Evolutionary conservation across 805 yeast genomes (phyloP), one percentile per base, ranked within the genome.

Genomic region (Sugiyamaella americana): DNA sequence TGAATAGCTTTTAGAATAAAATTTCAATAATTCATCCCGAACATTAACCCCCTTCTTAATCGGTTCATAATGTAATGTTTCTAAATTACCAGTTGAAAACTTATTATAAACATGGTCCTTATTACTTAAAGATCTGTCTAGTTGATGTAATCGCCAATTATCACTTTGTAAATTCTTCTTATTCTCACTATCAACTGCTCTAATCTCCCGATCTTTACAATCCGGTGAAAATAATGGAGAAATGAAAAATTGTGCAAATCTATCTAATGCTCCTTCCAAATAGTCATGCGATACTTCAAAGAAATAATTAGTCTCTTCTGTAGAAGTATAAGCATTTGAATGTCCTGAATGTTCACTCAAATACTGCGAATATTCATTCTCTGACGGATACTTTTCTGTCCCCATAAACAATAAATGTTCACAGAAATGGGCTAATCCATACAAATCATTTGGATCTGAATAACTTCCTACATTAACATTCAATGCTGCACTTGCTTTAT

Each of bases 111-210:
- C 97, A 65, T 93, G 98, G 0, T 67, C 58, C 1, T 79, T 77
- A 62, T 84, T 87, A 16, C 93, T 73, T 32, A 82, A 69, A 43
- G 82, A 74, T 66, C 86, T 84, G 46, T 85, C 89, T 44, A 91
- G 71, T 67, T 91, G 98, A 58, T 82, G 82, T 41, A 87, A 67
- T 58, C 98, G 78, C 97, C 98, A 88, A 39, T 68, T 61, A 64
- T 91, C 98, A 61, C 75, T 84, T 64, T 91, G 98, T 44, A 93
- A 70, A 62, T 91, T 91, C 68, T 93, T 91, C 63, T 88, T 91
- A 69, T 91, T 87, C 67, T 91, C 98, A 34, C 95, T 84, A 65
- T 91, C 96, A 6, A 91, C 98, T 1, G 98, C 98, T 52, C 80
- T 78, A 57, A 91, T 84, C 65, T 91, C 98, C 47, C 97, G 75